Base-by-base conservation (phyloP, 768 basidiomycete genomes). In the Leucocoprinus leucothites region DNA sequence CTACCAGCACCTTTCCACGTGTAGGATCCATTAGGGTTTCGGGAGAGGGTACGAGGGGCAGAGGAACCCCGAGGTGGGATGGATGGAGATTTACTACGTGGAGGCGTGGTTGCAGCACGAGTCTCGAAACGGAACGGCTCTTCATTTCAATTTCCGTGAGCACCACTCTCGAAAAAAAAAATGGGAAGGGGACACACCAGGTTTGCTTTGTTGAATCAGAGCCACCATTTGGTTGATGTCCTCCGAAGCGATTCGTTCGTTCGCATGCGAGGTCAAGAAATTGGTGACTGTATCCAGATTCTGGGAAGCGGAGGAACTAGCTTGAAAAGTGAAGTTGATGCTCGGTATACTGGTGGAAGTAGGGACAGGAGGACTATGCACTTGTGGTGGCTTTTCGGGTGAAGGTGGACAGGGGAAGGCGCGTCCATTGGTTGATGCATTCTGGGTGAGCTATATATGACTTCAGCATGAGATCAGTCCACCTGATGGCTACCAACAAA, bases 1-100 rank as follows among this genome's bases (percentile, higher is more conserved):
- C 86, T 89, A 41, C 89, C 88, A 28, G 74, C 85, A n/a, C 89
- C 90, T 60, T 84, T 79, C 85, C 86, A 90, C 46, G 77, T 76
- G 67, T 87, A 87, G 31, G 71, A 64, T 19, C 89, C 89, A 64
- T 91, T 92, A 0, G 89, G 89, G 62, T 92, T 92, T 64, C 73
- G 81, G 19, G 76, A 65, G 6, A 91, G 70, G 9, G 77, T 84
- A 16, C 77, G 77, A 4, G 82, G 74, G 14, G 76, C 60, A 1
- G 70, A 65, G 47, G 61, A 56, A 51, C 53, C 65, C 52, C 44
- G 60, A 60, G 25, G 56, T 56, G 61, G 60, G 22, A 55, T 61
- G 59, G 64, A 49, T 45, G 67, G 64, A 59, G 77, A 64, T 65
- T 68, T 73, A 38, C 67, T 75, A 14, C 74, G 71, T 19, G 66